Evolutionary conservation across 208 protist genomes (phyloP).

Genomic region (Angomonas deanei): DNA sequence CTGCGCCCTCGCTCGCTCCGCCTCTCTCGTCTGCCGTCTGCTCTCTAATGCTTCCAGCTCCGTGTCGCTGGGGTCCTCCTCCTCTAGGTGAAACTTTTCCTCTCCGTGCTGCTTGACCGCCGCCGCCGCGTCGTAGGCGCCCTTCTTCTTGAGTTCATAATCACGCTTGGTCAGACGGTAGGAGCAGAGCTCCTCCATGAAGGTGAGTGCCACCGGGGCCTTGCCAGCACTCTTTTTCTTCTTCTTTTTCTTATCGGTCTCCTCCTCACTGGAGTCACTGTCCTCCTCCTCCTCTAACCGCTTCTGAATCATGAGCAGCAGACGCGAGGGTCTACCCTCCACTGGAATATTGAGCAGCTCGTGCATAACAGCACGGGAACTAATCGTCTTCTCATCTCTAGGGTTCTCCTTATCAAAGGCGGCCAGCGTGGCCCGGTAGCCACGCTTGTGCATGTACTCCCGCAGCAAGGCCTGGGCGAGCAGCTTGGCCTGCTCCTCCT

Average conservation of each 20-base stretch:
- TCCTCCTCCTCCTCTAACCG: background rate
- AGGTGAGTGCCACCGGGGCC: conserved; percentile 27
- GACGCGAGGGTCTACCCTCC: conserved; percentile 37
- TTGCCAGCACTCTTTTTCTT: background rate
- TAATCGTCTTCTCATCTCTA: conserved; percentile 57
- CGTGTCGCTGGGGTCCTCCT: conserved; percentile 4
- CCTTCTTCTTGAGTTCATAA: conserved; percentile 4
- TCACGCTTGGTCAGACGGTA: conserved; percentile 61
- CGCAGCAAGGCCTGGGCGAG: conserved; percentile 78
- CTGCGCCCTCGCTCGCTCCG: background rate
- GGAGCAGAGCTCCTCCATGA: conserved; percentile 81
- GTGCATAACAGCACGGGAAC: conserved; percentile 66
- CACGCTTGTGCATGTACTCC: conserved; percentile 82
- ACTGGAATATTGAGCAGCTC: conserved; percentile 72
- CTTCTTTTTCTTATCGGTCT: conserved; percentile 4
- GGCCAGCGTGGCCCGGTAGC: conserved; percentile 53
- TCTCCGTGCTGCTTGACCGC: background rate
- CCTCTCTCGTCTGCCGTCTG: background rate
- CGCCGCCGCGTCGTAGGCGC: background rate
- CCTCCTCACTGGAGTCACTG: background rate
- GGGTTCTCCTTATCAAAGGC: conserved; percentile 73
- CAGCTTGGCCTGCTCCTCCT: conserved; percentile 53
- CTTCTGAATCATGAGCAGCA: conserved; percentile 10
- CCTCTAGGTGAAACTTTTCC: background rate
- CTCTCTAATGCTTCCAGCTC: background rate